Percentiles rank a stretch among this genome's conserved stretches.
These are phyloP conservation scores for Tricholoma saponaceum DNA, from an alignment of 768 basidiomycete species.

Conservation along the genomic window DNA sequence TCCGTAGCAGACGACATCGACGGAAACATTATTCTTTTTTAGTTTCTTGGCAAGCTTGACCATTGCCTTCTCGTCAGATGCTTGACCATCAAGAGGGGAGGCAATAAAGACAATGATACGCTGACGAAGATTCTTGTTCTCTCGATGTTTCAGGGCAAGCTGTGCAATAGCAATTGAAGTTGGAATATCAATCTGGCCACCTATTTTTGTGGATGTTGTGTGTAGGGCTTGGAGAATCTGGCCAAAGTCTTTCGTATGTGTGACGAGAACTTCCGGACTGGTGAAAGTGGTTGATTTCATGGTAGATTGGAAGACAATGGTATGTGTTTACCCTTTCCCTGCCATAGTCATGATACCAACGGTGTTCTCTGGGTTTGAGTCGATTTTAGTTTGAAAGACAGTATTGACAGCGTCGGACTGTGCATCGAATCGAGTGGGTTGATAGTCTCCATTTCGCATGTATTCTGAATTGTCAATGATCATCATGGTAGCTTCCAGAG, in stretches of 20 bases:
- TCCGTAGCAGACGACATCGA: conserved; percentile 89
- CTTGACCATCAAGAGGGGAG: conserved; percentile 73
- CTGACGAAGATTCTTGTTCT: conserved; percentile 97
- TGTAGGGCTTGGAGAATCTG: conserved; percentile 84
- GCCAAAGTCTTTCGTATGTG: conserved; percentile 92
- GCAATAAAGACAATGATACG: conserved; percentile 93
- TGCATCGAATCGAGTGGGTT: conserved; percentile 82
- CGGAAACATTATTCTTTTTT: conserved; percentile 98
- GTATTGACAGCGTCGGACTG: conserved; percentile 90
- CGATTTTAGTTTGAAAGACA: conserved; percentile 89
- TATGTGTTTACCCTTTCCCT: conserved; percentile 73
- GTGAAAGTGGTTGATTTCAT: not conserved
- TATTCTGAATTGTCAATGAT: conserved; percentile 97
- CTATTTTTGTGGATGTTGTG: conserved; percentile 63
- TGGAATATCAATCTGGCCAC: conserved; percentile 79
- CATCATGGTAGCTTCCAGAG: conserved; percentile 97
- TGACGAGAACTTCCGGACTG: conserved; percentile 94
- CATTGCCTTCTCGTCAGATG: conserved; percentile 75
- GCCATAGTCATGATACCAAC: conserved; percentile 99
- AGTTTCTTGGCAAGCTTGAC: conserved; percentile 92
- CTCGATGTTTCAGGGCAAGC: conserved; percentile 93
- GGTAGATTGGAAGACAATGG: not conserved
- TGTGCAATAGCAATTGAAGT: conserved; percentile 94
- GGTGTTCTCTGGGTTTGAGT: conserved; percentile 96
- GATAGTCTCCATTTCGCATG: conserved; percentile 94